Percentiles rank a stretch among this genome's conserved stretches.
These are phyloP conservation scores for Diaporthe helianthi DNA, from an alignment of 2,329 filamentous ascomycete genomes.

Conservation along the genomic window DNA sequence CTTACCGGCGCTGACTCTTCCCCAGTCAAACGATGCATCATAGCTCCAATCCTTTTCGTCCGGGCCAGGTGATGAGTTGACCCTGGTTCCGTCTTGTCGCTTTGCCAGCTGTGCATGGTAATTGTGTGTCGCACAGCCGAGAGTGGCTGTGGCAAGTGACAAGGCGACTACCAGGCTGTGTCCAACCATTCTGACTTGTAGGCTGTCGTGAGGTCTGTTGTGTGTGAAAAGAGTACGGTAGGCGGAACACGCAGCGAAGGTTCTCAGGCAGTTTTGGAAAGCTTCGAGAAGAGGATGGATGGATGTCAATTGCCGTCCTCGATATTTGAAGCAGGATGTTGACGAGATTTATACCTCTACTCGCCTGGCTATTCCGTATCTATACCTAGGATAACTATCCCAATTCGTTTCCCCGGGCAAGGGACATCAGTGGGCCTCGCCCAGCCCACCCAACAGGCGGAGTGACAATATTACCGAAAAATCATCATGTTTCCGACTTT, in stretches of 20 bases:
- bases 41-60: constrained; percentile 41
- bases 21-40: constrained; percentile 50
- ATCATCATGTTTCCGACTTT: not conserved
- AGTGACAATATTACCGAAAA: not conserved
- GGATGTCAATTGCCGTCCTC: not conserved
- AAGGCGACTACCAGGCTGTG: constrained; percentile 3
- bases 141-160: constrained; percentile 2
- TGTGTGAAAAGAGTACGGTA: not conserved
- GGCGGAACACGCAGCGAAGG: constrained; percentile 5
- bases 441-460: not conserved
- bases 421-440: not conserved
- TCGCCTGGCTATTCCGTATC: not conserved
- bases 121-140: constrained; percentile 8
- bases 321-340: not conserved
- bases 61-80: constrained; percentile 6
- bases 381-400: not conserved
- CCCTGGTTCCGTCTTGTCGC: constrained; percentile 3
- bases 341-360: not conserved
- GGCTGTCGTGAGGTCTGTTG: not conserved
- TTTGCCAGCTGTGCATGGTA: constrained; percentile 14
- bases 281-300: not conserved
- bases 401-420: not conserved
- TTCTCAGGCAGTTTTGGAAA: constrained; percentile 7
- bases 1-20: constrained; percentile 42
- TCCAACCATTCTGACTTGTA: constrained; percentile 1